Base-by-base conservation (phyloP, 495 filamentous ascomycete genomes). In the Cairneyella variabilis region DNA sequence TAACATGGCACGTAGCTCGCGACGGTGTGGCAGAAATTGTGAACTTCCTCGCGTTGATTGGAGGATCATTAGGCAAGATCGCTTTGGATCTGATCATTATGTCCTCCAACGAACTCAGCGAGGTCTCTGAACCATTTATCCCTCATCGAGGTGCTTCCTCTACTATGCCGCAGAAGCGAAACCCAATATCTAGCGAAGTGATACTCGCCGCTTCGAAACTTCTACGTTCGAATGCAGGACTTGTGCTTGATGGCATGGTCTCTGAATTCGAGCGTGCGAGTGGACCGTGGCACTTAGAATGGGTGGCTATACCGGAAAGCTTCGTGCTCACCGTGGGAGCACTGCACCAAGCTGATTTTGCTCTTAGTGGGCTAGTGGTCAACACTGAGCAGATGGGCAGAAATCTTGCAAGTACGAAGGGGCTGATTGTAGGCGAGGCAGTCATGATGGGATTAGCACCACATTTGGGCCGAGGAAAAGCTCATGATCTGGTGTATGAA, bases 91-190 rank as follows among this genome's bases (percentile, higher is more conserved):
- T 80, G 2, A 78, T 78, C n/a, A 64, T 76, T 63, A 80, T 78
- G 76, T 75, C 72, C 8, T 76, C 74, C 0, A 80, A 75, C 52
- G 76, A 80, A 56, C 53, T 77, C 12, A 65, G 71, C n/a, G 76
- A 80, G 53, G 73, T 78, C n/a, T 67, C 71, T 2, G 76, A 80
- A 54, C 76, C 76, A 1, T 80, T 78, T 48, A 73, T 78, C 9
- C 75, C 73, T 10, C 76, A 78, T 56, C 71, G 76, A 11, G 76
- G 76, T 9, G 74, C 76, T 7, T 76, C 72, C 10, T 74, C 70
- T 1, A 80, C 76, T 1, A 80, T 80, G 76, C 76, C 76, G 18
- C 76, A 80, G 59, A 80, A 78, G 57, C 66, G 74, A 21, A 80
- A 80, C 47, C 76, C 76, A 2, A 80, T 80, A 22, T 77, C 74